phyloP scores from a whole-genome alignment of 352 stramenopile genomes.

The Phytophthora citrophthora region DNA sequence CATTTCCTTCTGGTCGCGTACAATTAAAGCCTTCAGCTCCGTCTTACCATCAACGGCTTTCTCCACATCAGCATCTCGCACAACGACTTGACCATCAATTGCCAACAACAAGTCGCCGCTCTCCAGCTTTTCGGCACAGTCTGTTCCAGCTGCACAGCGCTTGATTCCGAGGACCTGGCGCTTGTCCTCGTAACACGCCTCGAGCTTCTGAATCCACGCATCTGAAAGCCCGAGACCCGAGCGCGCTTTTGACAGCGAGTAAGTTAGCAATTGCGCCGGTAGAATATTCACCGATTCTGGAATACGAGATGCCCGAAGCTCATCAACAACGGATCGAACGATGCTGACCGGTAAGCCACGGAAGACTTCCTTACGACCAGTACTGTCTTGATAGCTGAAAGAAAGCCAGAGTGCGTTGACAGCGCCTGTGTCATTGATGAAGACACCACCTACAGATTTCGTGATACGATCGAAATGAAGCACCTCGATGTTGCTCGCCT shows the following conservation, averaged over 20 bases:
- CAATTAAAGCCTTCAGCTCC: conserved; percentile 64
- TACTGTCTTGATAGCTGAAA: conserved; percentile 86
- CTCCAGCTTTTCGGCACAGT: conserved; percentile 71
- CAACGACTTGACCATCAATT: conserved; percentile 76
- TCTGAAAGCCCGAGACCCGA: conserved; percentile 85
- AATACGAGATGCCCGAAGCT: conserved; percentile 51
- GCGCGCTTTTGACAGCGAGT: conserved; percentile 87
- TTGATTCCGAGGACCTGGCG: conserved; percentile 90
- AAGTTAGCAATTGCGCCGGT: conserved; percentile 79
- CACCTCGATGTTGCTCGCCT: conserved; percentile 85
- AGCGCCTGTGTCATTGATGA: conserved; percentile 73
- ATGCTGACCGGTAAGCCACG: conserved; percentile 73
- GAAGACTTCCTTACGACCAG: conserved; percentile 86
- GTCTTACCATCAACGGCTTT: conserved; percentile 56
- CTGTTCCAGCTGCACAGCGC: conserved; percentile 69
- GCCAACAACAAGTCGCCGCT: conserved; percentile 88
- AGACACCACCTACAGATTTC: conserved; percentile 85
- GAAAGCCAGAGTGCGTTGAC: conserved; percentile 87
- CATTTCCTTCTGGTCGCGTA: conserved; percentile 80
- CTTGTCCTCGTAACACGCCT: conserved; percentile 80
- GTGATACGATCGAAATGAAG: conserved; percentile 91
- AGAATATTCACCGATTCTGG: conserved; percentile 69
- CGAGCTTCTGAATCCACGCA: conserved; percentile 85
- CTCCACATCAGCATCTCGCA: conserved; percentile 86
- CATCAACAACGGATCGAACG: conserved; percentile 68